Evolutionary conservation across 306 rosid genomes (phyloP).

Genomic region (Corylus heterophylla): DNA sequence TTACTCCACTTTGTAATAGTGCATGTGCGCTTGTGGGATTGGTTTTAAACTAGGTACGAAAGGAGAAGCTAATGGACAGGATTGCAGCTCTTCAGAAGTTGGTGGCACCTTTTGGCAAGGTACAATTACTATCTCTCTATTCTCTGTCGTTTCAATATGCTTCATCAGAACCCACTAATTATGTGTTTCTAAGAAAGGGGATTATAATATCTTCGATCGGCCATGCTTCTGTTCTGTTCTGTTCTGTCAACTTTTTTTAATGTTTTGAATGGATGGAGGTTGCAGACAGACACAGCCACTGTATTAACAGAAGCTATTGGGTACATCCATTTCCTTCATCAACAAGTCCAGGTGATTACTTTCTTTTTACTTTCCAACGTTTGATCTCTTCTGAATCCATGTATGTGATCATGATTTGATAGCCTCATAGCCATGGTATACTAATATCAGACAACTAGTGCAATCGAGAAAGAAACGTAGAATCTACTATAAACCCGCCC

Average conservation of each 20-base stretch:
- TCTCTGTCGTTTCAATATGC: background rate
- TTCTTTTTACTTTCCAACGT: background rate
- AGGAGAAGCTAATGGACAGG: slow-evolving; percentile 65
- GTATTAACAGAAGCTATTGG: slow-evolving; percentile 68
- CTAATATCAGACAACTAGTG: no score
- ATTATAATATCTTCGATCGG: slow-evolving; percentile 1
- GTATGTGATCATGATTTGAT: background rate
- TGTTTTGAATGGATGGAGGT: slow-evolving; percentile 12
- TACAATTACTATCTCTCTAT: background rate
- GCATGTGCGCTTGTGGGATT: slow-evolving; percentile 1
- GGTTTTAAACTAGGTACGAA: slow-evolving; percentile 45
- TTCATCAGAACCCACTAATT: slow-evolving; percentile 32
- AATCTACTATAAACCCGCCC: no score
- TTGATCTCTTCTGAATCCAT: background rate
- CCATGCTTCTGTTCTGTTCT: slow-evolving; percentile 15
- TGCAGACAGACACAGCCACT: slow-evolving; percentile 64
- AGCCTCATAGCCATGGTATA: background rate
- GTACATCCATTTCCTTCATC: slow-evolving; percentile 65
- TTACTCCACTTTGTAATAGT: background rate
- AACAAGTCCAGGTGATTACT: slow-evolving; percentile 53
- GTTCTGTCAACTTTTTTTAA: background rate
- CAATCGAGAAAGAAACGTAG: no score
- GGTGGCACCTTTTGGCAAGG: slow-evolving; percentile 82
- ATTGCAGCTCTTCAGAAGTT: slow-evolving; percentile 64
- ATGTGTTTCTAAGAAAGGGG: background rate